Evolutionary conservation across 495 filamentous ascomycete species (phyloP).

Genomic region (Aspergillus leporis): DNA sequence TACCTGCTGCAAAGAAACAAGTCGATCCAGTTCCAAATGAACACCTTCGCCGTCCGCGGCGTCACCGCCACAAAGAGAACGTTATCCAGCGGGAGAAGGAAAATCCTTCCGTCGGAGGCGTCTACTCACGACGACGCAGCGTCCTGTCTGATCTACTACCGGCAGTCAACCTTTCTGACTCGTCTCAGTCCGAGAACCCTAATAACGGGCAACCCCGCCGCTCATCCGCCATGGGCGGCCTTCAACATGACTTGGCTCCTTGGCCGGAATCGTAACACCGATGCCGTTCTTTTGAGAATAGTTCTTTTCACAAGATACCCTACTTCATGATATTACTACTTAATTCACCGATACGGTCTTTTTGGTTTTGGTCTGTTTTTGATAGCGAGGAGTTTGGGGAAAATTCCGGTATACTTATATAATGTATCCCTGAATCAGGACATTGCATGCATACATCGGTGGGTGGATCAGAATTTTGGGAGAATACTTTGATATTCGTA

Average conservation of each 20-base stretch:
- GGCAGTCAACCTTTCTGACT: slow-evolving; percentile 25
- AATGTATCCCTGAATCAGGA: neutral
- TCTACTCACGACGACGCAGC: slow-evolving; percentile 42
- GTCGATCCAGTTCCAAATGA: slow-evolving; percentile 57
- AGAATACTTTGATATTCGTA: neutral
- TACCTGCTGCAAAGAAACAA: slow-evolving; percentile 58
- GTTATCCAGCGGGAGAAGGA: slow-evolving; percentile 35
- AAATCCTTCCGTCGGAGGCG: slow-evolving; percentile 36
- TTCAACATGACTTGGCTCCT: slow-evolving; percentile 22
- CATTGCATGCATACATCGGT: neutral
- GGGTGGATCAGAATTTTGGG: neutral
- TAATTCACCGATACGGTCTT: slow-evolving; percentile 1
- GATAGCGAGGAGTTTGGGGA: neutral
- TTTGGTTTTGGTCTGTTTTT: neutral
- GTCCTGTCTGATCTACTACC: slow-evolving; percentile 34
- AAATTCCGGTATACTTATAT: neutral
- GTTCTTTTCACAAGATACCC: slow-evolving; percentile 6
- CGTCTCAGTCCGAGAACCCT: neutral
- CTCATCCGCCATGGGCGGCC: slow-evolving; percentile 1
- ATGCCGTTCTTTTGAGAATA: neutral
- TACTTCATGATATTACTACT: neutral
- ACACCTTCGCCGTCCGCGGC: slow-evolving; percentile 39
- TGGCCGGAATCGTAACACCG: slow-evolving; percentile 14
- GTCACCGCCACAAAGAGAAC: slow-evolving; percentile 21
- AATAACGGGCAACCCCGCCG: slow-evolving; percentile 2